Conservation (phyloP, 345 rosid species). For the Eucalyptus marginata region DNA sequence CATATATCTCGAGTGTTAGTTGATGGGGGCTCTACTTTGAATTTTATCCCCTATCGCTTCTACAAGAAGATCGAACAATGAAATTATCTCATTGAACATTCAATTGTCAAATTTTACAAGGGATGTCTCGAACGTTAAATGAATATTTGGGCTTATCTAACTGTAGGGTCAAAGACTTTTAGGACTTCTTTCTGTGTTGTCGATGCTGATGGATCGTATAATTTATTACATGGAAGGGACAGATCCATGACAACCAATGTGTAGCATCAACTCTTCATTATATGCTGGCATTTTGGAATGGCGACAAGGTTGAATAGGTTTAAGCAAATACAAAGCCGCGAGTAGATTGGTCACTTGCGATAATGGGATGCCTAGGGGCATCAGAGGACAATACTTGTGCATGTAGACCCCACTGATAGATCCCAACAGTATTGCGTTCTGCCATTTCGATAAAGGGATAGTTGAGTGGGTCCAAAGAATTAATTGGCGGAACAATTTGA, state of each 20-base stretch:
- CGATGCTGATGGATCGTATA: neutral
- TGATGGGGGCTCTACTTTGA: neutral
- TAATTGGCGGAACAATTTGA: neutral
- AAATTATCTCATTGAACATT: neutral
- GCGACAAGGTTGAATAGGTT: neutral
- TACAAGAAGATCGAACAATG: neutral
- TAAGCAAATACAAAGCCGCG: neutral
- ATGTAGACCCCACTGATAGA: neutral
- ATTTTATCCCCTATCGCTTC: neutral
- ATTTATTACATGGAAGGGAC: neutral
- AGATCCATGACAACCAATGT: neutral
- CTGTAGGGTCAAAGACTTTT: neutral
- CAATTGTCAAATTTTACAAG: neutral
- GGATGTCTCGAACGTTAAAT: neutral
- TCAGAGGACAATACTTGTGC: neutral
- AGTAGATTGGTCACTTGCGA: neutral
- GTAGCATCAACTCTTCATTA: neutral
- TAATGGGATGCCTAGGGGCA: neutral
- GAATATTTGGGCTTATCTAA: neutral
- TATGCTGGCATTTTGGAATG: neutral
- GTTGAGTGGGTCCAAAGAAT: neutral
- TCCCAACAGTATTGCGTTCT: neutral
- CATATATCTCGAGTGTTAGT: neutral
- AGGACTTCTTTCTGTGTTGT: neutral
- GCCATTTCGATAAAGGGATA: too few species aligned